A percentile compares a stretch with the other conserved stretches of the same genome.
Evolutionary conservation across 2,329 filamentous ascomycete genomes (phyloP).

Genomic region (Berkeleyomyces basicola): DNA sequence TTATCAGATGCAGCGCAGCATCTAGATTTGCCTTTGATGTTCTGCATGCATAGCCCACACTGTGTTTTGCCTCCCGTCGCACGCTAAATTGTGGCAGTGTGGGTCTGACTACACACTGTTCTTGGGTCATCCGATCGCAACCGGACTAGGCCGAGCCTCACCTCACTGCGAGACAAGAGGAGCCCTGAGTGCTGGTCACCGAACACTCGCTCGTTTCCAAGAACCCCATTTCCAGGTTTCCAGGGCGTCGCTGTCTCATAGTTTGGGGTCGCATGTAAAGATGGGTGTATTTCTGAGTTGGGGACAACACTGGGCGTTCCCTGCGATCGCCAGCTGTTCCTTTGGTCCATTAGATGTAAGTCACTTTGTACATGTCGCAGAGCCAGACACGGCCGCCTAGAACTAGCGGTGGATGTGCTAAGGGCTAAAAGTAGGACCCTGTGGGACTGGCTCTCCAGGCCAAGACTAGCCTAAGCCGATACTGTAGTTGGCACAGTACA

Average conservation of each 20-base stretch:
- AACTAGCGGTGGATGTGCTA: not conserved
- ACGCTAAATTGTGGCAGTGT: not conserved
- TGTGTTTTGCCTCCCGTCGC: not conserved
- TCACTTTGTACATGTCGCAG: not conserved
- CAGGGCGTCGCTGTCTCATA: not conserved
- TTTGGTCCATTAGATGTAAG: not conserved
- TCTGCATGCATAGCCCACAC: not conserved
- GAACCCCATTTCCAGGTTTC: not conserved
- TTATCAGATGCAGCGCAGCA: not conserved
- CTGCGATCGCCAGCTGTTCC: not conserved
- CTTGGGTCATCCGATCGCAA: not conserved
- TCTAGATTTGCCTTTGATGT: not conserved
- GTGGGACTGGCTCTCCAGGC: not conserved
- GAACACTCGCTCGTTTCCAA: not conserved
- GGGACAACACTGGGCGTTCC: not conserved
- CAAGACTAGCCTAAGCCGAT: not conserved
- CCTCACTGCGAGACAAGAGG: not conserved
- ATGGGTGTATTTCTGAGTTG: not conserved
- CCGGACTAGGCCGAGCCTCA: not conserved
- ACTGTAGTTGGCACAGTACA: not conserved
- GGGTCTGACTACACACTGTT: not conserved
- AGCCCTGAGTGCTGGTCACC: too few species aligned
- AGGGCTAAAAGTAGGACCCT: not conserved
- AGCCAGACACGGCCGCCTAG: not conserved
- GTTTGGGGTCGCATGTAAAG: not conserved